Conservation (phyloP, 2,329 filamentous ascomycete species). For the Verruconis gallopava region DNA sequence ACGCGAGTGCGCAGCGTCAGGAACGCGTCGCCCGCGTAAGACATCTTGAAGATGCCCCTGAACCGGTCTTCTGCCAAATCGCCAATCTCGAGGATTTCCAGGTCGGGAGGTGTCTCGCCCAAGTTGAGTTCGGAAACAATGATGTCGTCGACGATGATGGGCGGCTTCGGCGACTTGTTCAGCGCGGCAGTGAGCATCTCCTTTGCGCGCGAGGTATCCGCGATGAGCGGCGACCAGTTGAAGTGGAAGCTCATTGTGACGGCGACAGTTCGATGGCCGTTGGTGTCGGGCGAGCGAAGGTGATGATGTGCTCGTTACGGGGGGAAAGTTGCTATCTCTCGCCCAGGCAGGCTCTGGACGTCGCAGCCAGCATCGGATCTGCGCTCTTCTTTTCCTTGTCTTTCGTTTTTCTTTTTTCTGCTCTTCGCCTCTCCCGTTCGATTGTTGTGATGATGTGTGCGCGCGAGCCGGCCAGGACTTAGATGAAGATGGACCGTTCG, state of each 20-base stretch:
- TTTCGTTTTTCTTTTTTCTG: background rate
- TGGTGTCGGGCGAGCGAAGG: background rate
- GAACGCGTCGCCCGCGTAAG: slow-evolving; percentile 89
- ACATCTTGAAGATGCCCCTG: slow-evolving; percentile 98
- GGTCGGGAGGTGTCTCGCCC: slow-evolving; percentile 81
- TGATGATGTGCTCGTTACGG: slow-evolving; percentile 5
- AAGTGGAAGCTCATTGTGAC: slow-evolving; percentile 96
- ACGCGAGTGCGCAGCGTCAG: slow-evolving; percentile 91
- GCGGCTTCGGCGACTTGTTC: slow-evolving; percentile 95
- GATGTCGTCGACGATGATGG: slow-evolving; percentile 99
- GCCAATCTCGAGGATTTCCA: slow-evolving; percentile 96
- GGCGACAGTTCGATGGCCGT: slow-evolving; percentile 4
- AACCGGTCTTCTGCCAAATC: slow-evolving; percentile 95
- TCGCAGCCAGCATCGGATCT: background rate
- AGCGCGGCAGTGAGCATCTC: slow-evolving; percentile 89
- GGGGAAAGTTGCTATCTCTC: background rate
- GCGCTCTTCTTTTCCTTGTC: background rate
- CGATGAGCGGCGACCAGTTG: slow-evolving; percentile 99
- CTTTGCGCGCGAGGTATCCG: slow-evolving; percentile 81
- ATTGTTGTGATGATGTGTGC: too few relatives aligned
- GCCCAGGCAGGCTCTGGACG: background rate
- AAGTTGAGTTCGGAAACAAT: slow-evolving; percentile 96
- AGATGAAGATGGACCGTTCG: background rate
- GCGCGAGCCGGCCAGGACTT: too few relatives aligned
- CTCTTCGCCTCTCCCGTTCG: too few relatives aligned